Evolutionary conservation across 2,329 filamentous ascomycete genomes (phyloP).

Genomic region (Hypoxylon rubiginosum): DNA sequence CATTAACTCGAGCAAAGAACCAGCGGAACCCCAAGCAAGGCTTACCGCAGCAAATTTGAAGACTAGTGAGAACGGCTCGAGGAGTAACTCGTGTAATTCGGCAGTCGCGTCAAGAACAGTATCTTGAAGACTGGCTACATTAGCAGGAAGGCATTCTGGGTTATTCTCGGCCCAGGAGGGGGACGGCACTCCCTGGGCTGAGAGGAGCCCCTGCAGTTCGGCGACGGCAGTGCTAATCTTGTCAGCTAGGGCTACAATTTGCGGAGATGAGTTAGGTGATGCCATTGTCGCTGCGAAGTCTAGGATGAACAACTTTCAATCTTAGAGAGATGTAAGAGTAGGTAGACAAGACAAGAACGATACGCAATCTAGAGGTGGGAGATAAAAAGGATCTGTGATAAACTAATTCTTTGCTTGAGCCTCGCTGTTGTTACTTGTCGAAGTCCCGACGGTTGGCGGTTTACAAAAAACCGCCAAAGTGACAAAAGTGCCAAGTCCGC

Average conservation of each 20-base stretch:
- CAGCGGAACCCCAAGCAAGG: not conserved
- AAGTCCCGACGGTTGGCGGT: too few relatives aligned
- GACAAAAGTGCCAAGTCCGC: too few relatives aligned
- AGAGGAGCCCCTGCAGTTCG: constrained; percentile 22
- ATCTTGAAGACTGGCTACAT: constrained; percentile 31
- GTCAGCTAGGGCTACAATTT: constrained; percentile 15
- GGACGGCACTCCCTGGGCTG: constrained; percentile 26
- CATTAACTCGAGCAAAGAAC: constrained; percentile 9
- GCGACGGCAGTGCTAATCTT: constrained; percentile 21
- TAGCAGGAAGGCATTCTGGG: constrained; percentile 31
- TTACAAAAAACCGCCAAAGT: too few relatives aligned
- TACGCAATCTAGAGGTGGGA: not conserved
- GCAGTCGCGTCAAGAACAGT: constrained; percentile 42
- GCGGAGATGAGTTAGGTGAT: constrained; percentile 1
- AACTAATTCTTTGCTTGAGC: not conserved
- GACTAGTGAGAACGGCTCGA: constrained; percentile 63
- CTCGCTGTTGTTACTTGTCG: not conserved
- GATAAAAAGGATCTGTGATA: not conserved
- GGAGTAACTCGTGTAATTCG: constrained; percentile 51
- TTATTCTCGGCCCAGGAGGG: constrained; percentile 40
- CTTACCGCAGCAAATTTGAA: constrained; percentile 41
- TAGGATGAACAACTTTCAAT: not conserved
- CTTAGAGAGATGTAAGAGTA: not conserved
- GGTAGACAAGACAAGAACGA: not conserved
- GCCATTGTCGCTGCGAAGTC: not conserved